Evolutionary conservation across 1,139 yeast genomes (phyloP).

Genomic region (Pichia sp.): DNA sequence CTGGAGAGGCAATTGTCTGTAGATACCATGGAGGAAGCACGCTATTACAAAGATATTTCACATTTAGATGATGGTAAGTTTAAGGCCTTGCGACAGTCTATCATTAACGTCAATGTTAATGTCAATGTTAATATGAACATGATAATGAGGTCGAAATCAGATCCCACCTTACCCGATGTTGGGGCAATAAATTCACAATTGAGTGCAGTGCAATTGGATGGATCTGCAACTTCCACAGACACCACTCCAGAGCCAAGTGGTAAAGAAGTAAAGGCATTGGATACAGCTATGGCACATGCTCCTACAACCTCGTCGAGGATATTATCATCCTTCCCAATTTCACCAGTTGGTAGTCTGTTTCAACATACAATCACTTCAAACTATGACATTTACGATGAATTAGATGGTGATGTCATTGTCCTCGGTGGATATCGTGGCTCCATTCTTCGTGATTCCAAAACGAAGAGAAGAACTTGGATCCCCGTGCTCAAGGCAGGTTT

Average conservation of each 20-base stretch:
- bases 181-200: neutral
- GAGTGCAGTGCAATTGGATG: neutral
- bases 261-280: neutral
- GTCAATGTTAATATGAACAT: neutral
- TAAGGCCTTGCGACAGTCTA: slow-evolving; percentile 58
- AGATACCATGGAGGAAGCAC: slow-evolving; percentile 58
- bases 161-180: neutral
- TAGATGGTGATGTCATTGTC: slow-evolving; percentile 71
- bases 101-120: slow-evolving; percentile 37
- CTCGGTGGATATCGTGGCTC: slow-evolving; percentile 90
- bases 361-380: slow-evolving; percentile 19
- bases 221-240: too few relatives aligned
- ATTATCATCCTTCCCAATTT: slow-evolving; percentile 3
- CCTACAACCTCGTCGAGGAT: neutral
- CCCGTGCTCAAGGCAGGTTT: slow-evolving; percentile 78
- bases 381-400: slow-evolving; percentile 35
- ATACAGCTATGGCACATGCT: neutral
- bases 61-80: slow-evolving; percentile 61
- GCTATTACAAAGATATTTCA: slow-evolving; percentile 45
- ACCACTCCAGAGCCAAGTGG: neutral
- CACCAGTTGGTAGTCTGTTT: slow-evolving; percentile 5
- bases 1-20: slow-evolving; percentile 52
- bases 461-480: slow-evolving; percentile 71
- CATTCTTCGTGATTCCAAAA: slow-evolving; percentile 57
- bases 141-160: neutral